These are phyloP conservation scores for Porphyrellus cyaneotinctus DNA, from an alignment of 768 basidiomycete genomes.

Conservation along the genomic window DNA sequence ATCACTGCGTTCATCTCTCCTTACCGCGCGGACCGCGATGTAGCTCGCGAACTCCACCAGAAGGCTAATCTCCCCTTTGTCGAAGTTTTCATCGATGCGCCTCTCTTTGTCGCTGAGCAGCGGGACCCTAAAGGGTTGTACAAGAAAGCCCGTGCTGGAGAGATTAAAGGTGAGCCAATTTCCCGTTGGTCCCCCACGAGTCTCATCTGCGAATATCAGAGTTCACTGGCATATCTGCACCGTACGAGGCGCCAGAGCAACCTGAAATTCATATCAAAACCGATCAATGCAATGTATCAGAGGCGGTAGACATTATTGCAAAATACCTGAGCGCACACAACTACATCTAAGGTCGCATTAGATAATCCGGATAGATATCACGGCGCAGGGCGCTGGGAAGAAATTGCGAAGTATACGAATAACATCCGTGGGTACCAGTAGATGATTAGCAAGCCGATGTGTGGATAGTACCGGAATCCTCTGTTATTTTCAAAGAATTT, in stretches of 20 bases:
- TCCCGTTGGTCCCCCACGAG: background rate
- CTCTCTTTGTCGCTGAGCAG: slow-evolving; percentile 79
- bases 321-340: slow-evolving; percentile 71
- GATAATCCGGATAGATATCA: slow-evolving; percentile 16
- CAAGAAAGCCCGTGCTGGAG: slow-evolving; percentile 91
- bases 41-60: slow-evolving; percentile 80
- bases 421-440: slow-evolving; percentile 13
- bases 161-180: slow-evolving; percentile 76
- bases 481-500: slow-evolving; percentile 16
- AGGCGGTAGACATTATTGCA: slow-evolving; percentile 74
- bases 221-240: slow-evolving; percentile 96
- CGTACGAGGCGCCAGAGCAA: slow-evolving; percentile 82
- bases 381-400: slow-evolving; percentile 9
- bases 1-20: slow-evolving; percentile 99
- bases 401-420: slow-evolving; percentile 10
- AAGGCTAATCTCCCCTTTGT: slow-evolving; percentile 73
- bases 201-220: slow-evolving; percentile 47
- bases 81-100: slow-evolving; percentile 94
- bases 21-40: slow-evolving; percentile 80
- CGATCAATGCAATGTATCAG: slow-evolving; percentile 68
- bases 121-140: slow-evolving; percentile 98
- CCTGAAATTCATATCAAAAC: slow-evolving; percentile 95
- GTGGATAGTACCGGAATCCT: slow-evolving; percentile 1
- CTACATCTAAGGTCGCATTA: slow-evolving; percentile 41
- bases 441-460: slow-evolving; percentile 15